phyloP scores from a whole-genome alignment of 495 filamentous ascomycete species.

The Gamarada debralockiae region DNA sequence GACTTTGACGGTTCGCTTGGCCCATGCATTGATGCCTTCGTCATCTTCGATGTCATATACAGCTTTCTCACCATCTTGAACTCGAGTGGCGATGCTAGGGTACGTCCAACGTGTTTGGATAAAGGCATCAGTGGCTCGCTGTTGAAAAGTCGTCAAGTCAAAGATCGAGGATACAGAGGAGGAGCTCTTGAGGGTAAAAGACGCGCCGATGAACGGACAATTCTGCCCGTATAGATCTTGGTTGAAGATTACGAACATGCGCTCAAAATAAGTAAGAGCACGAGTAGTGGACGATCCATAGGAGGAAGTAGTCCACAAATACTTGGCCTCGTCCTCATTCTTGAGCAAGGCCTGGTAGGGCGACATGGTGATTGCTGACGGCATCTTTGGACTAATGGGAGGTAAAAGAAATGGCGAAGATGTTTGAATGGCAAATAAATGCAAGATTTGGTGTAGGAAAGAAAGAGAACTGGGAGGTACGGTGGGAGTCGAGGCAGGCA shows the following conservation, averaged over 20 bases:
- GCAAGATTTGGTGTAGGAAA: too few relatives aligned
- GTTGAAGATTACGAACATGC: slow-evolving; percentile 6
- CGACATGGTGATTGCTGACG: too few relatives aligned
- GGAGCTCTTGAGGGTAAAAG: not conserved
- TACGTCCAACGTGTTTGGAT: slow-evolving; percentile 3
- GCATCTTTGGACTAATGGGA: too few relatives aligned
- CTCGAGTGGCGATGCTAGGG: slow-evolving; percentile 3
- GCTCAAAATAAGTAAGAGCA: slow-evolving; percentile 5
- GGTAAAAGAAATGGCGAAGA: too few relatives aligned
- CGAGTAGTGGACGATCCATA: not conserved
- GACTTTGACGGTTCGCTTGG: not conserved
- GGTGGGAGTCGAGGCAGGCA: too few relatives aligned
- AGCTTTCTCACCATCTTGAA: not conserved
- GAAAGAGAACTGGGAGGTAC: too few relatives aligned
- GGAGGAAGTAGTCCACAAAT: too few relatives aligned
- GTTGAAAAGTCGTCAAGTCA: not conserved
- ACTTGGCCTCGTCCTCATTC: too few relatives aligned
- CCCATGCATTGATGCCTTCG: not conserved
- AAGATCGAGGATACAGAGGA: too few relatives aligned
- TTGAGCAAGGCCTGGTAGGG: too few relatives aligned
- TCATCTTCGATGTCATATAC: not conserved
- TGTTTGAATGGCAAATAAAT: too few relatives aligned
- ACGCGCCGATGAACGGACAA: slow-evolving; percentile 3
- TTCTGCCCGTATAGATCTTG: slow-evolving; percentile 9
- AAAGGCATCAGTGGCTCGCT: not conserved